Evolutionary conservation across 2,329 filamentous ascomycete species (phyloP), one percentile per base, ranked within the genome.

Genomic region (Didymella pomorum): DNA sequence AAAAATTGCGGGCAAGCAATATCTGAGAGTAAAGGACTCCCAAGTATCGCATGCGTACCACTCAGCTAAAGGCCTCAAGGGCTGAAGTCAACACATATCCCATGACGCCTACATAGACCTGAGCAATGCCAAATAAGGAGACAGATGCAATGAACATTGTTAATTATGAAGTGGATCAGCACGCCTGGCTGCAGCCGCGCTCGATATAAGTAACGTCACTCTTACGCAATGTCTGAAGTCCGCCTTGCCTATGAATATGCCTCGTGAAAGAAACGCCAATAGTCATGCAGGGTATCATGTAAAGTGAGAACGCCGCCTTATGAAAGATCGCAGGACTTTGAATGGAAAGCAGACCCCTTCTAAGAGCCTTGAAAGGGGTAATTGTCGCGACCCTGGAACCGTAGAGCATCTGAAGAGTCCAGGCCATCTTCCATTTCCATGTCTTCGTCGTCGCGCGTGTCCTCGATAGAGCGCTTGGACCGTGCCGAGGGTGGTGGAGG

Each of bases 351-450:
- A 51, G 18, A 21, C 42, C 54, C 28, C 31, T 43, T 23, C 44
- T 58, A 63, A 14, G 52, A 48, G 29, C 63, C 66, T 39, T 62
- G 63, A 51, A 74, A 74, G 6, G 71, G 71, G 2, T 69, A 70
- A 25, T 63, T 58, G 41, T 69, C 70, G 35, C 71, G 60, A 4
- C 67, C 71, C 7, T 58, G 39, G 46, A 77, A 77, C 5, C 74
- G 72, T 5, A 72, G 68, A 23, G 64, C 61, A 52, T 77, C 73
- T 12, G 70, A 71, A 8, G 65, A 58, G 31, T 74, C 67, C 48
- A 63, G 42, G 4, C 53, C 64, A 25, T 66, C 64, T 4, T 66
- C 71, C 73, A 77, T 73, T n/a, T 72, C 69, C 25, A 69, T 59
- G 29, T 76, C 72, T 10, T 75, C 72, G 18, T 73, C 66, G 20